Evolutionary conservation across 2,329 filamentous ascomycete species (phyloP).

Genomic region (Ophiocordyceps robertsii): DNA sequence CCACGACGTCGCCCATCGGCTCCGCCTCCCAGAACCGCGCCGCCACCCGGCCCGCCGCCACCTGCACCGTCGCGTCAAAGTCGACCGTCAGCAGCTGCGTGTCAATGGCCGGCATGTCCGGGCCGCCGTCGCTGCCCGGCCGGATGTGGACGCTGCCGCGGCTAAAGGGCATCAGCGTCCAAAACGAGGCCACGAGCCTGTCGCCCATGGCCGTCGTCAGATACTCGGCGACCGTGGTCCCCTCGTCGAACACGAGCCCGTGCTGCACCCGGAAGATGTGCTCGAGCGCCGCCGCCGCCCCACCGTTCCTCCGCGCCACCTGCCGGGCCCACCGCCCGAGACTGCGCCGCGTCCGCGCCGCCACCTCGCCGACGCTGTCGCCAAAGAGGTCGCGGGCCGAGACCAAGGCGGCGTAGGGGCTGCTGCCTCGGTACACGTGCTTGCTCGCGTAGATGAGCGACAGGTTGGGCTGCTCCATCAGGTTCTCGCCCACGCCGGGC

Average conservation of each 20-base stretch:
- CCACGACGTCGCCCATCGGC: conserved; percentile 6
- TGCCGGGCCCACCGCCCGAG: conserved; percentile 17
- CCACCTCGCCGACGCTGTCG: conserved; percentile 8
- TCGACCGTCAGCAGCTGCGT: conserved; percentile 20
- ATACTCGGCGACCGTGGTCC: conserved; percentile 32
- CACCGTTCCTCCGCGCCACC: conserved; percentile 9
- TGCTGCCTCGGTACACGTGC: conserved; percentile 10
- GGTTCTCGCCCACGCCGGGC: conserved; percentile 37
- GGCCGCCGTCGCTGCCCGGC: conserved; percentile 14
- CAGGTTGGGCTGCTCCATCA: conserved; percentile 34
- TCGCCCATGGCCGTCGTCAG: conserved; percentile 20
- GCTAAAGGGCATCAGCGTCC: conserved; percentile 23
- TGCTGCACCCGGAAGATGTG: conserved; percentile 29
- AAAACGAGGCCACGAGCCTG: conserved; percentile 22
- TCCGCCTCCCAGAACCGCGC: conserved; percentile 16
- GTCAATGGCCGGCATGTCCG: conserved; percentile 21
- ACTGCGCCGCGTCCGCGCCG: conserved; percentile 9
- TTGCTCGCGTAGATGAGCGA: conserved; percentile 11
- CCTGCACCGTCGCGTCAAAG: conserved; percentile 18
- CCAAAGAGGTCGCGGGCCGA: conserved; percentile 22
- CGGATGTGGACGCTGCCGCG: conserved; percentile 26
- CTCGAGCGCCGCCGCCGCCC: conserved; percentile 18
- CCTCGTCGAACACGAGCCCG: conserved; percentile 30
- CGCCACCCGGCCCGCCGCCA: conserved; percentile 14
- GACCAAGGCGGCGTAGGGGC: conserved; percentile 19